These are phyloP conservation scores for Citrullus colocynthis DNA, from an alignment of 306 rosid species.

Conservation along the genomic window DNA sequence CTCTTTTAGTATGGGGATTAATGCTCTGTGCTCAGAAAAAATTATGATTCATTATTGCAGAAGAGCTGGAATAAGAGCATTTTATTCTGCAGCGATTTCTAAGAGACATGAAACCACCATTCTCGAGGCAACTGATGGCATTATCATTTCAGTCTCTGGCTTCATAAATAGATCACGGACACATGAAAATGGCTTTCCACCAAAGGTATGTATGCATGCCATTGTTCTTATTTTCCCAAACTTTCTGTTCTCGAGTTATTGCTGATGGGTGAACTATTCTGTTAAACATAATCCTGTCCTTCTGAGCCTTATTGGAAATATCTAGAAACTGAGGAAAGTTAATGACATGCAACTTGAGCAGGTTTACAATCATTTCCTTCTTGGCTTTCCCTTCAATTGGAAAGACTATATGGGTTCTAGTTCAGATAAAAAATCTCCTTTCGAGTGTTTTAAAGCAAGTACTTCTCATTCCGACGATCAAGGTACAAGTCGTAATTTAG, in stretches of 20 bases:
- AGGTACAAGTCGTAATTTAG: neutral
- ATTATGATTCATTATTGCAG: slow-evolving; percentile 10
- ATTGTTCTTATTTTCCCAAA: neutral
- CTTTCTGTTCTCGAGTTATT: neutral
- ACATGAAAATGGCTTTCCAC: slow-evolving; percentile 25
- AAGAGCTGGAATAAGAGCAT: slow-evolving; percentile 17
- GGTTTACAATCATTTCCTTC: slow-evolving; percentile 40
- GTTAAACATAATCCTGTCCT: neutral
- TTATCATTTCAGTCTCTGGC: slow-evolving; percentile 16
- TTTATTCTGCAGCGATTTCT: slow-evolving; percentile 25
- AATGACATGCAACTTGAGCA: slow-evolving; percentile 9
- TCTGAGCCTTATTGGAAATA: neutral
- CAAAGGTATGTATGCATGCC: slow-evolving; percentile 12
- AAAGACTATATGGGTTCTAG: slow-evolving; percentile 20
- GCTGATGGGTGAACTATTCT: neutral
- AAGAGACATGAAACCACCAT: slow-evolving; percentile 23
- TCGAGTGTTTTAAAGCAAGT: neutral
- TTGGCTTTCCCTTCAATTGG: slow-evolving; percentile 80
- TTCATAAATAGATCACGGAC: slow-evolving; percentile 26
- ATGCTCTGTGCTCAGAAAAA: neutral
- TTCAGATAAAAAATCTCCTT: slow-evolving; percentile 5
- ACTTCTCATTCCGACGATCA: slow-evolving; percentile 13
- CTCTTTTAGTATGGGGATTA: neutral
- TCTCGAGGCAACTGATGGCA: slow-evolving; percentile 32
- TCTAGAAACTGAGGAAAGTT: neutral